A percentile compares a stretch with the other conserved stretches of the same genome.
These are phyloP conservation scores for Daldinia loculata DNA, from an alignment of 495 filamentous ascomycete genomes.

Conservation along the genomic window DNA sequence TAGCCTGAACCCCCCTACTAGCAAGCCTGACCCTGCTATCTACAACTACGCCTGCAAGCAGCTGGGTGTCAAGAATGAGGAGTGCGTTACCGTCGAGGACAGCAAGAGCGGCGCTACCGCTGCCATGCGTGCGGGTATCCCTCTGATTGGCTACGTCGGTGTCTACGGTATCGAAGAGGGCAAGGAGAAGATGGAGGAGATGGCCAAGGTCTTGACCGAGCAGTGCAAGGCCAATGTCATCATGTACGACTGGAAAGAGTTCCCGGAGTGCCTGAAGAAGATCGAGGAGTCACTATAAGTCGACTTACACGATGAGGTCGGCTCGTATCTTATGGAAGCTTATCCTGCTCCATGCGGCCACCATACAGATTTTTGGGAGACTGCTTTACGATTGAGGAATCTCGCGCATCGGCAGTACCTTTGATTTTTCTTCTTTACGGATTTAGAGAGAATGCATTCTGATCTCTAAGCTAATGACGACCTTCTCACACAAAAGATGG, in stretches of 20 bases:
- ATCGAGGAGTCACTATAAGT: conserved; percentile 60
- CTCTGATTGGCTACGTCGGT: conserved; percentile 86
- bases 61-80: conserved; percentile 74
- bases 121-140: conserved; percentile 82
- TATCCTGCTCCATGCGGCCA: conserved; percentile 4
- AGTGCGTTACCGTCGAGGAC: conserved; percentile 89
- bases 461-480: conserved; percentile 8
- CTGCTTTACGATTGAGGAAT: conserved; percentile 9
- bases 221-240: conserved; percentile 73
- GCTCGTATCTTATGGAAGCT: conserved; percentile 4
- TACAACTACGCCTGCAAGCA: conserved; percentile 82
- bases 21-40: conserved; percentile 93
- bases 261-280: conserved; percentile 72
- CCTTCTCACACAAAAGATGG: conserved; percentile 19
- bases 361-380: conserved; percentile 9
- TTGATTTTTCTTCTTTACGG: conserved; percentile 13
- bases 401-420: conserved; percentile 15
- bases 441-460: conserved; percentile 8
- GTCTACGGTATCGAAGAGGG: conserved; percentile 68
- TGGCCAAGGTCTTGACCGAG: conserved; percentile 73
- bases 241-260: conserved; percentile 90
- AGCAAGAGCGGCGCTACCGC: conserved; percentile 86
- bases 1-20: conserved; percentile 77
- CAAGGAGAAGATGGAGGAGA: conserved; percentile 73
- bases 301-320: conserved; percentile 1